Base-by-base conservation (phyloP, 345 rosid genomes). In the Capsella bursapastoris region DNA sequence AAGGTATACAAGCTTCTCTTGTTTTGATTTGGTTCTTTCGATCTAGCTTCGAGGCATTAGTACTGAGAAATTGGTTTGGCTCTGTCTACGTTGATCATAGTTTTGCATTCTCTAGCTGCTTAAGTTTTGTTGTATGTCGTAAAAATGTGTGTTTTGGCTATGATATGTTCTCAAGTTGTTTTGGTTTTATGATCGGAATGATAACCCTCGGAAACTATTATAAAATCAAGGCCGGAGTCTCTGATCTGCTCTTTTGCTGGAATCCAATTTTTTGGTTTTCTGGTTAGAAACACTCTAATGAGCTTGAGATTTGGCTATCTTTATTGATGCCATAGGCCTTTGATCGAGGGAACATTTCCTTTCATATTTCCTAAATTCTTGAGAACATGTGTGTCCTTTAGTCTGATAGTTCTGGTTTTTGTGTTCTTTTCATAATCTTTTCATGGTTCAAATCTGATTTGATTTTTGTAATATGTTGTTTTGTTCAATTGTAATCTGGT, bases 271-370 rank as follows among this genome's bases (percentile, higher is more conserved):
- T 9, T 27, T 3, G 58, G 61, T 69, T 52, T 68, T 75, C n/a
- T 61, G 40, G 79, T 68, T n/a, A 68, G 79, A 61, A 75, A 75
- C 49, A 75, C 79, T 32, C 6, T 5, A 31, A 15, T 3, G 74
- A 68, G 74, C 74, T 68, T 68, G 79, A 75, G 74, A 75, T 60
- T 75, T 68, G 79, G 79, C 3, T 66, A 31, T 75, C 60, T 0
- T 22, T 53, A 22, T 13, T 50, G 78, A 75, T 68, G 49, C 74
- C 79, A 75, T 75, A 68, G 63, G 74, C 79, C 41, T 68, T 68
- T 68, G 73, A 52, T 68, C 79, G 79, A 4, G 79, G 79, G 79
- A 75, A 68, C 79, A 68, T 68, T 75, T 60, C 64, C 9, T 75
- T n/a, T 60, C 79, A 52, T 41, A 0, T 8, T 7, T 58, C 25